phyloP scores from a whole-genome alignment of 2,329 filamentous ascomycete species.

The Cryphonectria carpinicola region DNA sequence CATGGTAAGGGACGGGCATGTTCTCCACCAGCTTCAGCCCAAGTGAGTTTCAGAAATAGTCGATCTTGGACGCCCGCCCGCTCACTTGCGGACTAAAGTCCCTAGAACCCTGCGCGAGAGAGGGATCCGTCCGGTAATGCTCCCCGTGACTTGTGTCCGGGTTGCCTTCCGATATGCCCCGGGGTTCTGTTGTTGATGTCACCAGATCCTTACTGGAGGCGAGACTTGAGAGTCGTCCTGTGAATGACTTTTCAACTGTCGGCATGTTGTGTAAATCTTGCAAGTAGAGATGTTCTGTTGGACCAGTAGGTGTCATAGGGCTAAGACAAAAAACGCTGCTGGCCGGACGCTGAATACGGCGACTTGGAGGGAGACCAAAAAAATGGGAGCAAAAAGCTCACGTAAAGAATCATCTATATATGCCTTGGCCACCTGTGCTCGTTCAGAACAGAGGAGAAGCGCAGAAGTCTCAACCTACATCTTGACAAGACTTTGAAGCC shows the following conservation, averaged over 20 bases:
- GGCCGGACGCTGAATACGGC: neutral
- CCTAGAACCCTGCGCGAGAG: neutral
- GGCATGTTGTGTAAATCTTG: neutral
- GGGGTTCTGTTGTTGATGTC: neutral
- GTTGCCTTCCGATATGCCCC: neutral
- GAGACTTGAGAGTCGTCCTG: neutral
- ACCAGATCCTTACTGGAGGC: neutral
- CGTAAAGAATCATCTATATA: neutral
- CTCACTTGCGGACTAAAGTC: neutral
- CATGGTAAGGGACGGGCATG: neutral
- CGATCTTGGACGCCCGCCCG: slow-evolving; percentile 3
- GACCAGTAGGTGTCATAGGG: neutral
- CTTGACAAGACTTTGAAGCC: slow-evolving; percentile 13
- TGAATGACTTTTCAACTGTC: neutral
- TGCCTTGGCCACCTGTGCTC: neutral
- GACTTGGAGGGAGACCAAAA: too few relatives aligned
- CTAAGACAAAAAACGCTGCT: neutral
- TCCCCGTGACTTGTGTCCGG: neutral
- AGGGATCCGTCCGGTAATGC: neutral
- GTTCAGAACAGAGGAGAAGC: neutral
- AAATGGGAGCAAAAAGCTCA: neutral
- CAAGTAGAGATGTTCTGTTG: neutral
- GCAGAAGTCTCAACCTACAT: neutral
- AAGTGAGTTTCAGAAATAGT: slow-evolving; percentile 14
- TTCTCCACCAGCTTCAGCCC: slow-evolving; percentile 9